A percentile compares a stretch with the other conserved stretches of the same genome.
Evolutionary conservation across 495 filamentous ascomycete genomes (phyloP).

Genomic region (Letharia lupina): DNA sequence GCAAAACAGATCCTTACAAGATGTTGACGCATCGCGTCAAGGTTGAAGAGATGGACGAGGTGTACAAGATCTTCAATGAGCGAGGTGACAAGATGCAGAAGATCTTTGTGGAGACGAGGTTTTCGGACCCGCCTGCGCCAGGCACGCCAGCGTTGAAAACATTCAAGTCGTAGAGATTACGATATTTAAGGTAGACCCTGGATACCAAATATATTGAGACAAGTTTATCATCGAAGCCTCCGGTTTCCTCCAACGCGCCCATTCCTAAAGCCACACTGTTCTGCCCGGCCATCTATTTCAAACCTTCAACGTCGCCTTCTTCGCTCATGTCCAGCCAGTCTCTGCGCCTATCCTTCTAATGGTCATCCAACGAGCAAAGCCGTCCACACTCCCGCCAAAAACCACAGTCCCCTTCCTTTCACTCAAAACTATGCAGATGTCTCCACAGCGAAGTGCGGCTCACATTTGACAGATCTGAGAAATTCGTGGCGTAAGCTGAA

Average conservation of each 20-base stretch:
- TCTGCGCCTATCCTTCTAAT: neutral
- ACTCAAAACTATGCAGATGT: too few relatives aligned
- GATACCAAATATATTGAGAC: neutral
- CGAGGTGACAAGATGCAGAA: slow-evolving; percentile 64
- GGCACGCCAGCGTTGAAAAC: slow-evolving; percentile 48
- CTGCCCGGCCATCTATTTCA: too few relatives aligned
- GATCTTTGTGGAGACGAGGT: slow-evolving; percentile 60
- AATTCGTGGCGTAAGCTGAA: neutral
- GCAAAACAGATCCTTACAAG: slow-evolving; percentile 66
- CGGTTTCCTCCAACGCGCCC: neutral
- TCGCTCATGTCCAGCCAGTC: too few relatives aligned
- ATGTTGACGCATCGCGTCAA: slow-evolving; percentile 75
- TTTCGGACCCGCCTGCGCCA: slow-evolving; percentile 46
- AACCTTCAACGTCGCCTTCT: too few relatives aligned
- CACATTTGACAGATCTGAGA: too few relatives aligned
- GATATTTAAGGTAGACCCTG: neutral
- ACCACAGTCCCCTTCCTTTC: too few relatives aligned
- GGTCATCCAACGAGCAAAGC: too few relatives aligned
- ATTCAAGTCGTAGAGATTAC: slow-evolving; percentile 18
- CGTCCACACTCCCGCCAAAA: too few relatives aligned
- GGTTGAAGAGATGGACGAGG: slow-evolving; percentile 62
- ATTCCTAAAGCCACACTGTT: too few relatives aligned
- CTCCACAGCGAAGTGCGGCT: too few relatives aligned
- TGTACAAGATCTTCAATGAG: slow-evolving; percentile 64
- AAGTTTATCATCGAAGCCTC: neutral